Conservation (phyloP, 2,329 filamentous ascomycete species). For the Trichoderma afroharzianum region DNA sequence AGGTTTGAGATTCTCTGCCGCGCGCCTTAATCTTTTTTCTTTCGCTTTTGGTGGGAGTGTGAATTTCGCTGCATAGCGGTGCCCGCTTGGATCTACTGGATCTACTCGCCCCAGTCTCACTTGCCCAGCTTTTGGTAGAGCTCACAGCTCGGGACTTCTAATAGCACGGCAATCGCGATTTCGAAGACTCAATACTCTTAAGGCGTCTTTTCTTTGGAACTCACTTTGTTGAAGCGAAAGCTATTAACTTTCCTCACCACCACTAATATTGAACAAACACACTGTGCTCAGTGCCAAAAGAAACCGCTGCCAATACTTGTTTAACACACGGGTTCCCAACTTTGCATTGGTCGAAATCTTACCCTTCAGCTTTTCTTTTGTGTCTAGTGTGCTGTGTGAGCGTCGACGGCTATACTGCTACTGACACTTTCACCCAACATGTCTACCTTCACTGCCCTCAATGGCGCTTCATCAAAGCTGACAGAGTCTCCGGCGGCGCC, state of each 20-base stretch:
- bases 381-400: background rate
- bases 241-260: background rate
- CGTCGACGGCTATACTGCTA: background rate
- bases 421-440: conserved; percentile 30
- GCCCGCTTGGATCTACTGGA: background rate
- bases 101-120: background rate
- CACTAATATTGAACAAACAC: background rate
- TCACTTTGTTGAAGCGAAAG: background rate
- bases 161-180: background rate
- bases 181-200: background rate
- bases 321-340: background rate
- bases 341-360: background rate
- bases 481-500: conserved; percentile 33
- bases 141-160: background rate
- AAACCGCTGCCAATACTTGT: background rate
- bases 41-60: background rate
- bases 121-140: background rate
- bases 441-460: conserved; percentile 52
- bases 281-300: background rate
- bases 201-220: background rate
- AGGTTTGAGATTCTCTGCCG: background rate
- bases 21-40: background rate
- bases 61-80: background rate
- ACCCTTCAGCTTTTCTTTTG: background rate
- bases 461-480: conserved; percentile 46